Percentiles rank a stretch among this genome's conserved stretches.
phyloP scores from a whole-genome alignment of 1,284 basidiomycete species.

The Omphalotus olearius region DNA sequence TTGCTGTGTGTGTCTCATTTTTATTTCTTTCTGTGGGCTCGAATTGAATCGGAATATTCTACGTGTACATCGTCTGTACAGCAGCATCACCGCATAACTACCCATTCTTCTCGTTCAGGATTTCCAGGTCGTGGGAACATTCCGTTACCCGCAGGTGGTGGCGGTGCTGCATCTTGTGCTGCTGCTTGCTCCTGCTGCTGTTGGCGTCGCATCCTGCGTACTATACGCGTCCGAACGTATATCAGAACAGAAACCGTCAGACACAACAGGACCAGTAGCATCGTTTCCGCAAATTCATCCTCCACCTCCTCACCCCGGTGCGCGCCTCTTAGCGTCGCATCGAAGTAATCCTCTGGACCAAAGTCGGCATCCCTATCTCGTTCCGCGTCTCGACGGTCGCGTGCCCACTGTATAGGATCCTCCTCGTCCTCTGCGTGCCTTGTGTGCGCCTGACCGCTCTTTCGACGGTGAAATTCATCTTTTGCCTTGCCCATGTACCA shows the following conservation, averaged over 20 bases:
- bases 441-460: constrained; percentile 34
- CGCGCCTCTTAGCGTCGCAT: constrained; percentile 56
- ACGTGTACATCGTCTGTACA: constrained; percentile 9
- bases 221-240: constrained; percentile 67
- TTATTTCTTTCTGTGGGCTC: too few relatives aligned
- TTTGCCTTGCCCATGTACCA: constrained; percentile 81
- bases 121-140: constrained; percentile 62
- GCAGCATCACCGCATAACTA: constrained; percentile 44
- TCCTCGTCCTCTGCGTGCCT: constrained; percentile 46
- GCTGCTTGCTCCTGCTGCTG: constrained; percentile 34
- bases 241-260: constrained; percentile 62
- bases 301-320: constrained; percentile 53
- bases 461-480: constrained; percentile 63
- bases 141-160: constrained; percentile 30
- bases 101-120: constrained; percentile 63
- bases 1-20: too few relatives aligned
- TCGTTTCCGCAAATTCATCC: constrained; percentile 70
- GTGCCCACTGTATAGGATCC: constrained; percentile 78
- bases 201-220: constrained; percentile 60
- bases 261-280: constrained; percentile 64
- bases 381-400: constrained; percentile 66
- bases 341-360: constrained; percentile 78
- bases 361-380: constrained; percentile 69
- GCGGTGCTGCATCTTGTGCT: not conserved
- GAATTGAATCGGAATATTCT: not conserved